These are phyloP conservation scores for Schwanniomyces polymorphus DNA, from an alignment of 805 yeast species.

Conservation along the genomic window DNA sequence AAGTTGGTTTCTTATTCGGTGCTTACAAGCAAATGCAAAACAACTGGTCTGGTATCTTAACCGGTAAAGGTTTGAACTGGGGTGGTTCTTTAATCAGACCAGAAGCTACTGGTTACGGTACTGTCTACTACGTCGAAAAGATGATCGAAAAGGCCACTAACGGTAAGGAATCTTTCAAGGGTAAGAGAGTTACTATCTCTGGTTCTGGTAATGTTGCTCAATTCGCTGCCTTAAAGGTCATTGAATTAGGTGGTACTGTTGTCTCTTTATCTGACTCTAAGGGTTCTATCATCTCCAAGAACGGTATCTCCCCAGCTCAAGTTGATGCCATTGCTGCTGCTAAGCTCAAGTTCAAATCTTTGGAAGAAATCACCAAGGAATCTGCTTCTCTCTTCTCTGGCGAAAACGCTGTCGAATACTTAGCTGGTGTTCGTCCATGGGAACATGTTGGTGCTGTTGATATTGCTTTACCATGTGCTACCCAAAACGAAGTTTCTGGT, in stretches of 20 bases:
- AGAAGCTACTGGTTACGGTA: slow-evolving; percentile 99
- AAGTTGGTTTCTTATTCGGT: slow-evolving; percentile 93
- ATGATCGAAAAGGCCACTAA: slow-evolving; percentile 92
- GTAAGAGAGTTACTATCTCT: slow-evolving; percentile 94
- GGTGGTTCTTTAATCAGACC: slow-evolving; percentile 99
- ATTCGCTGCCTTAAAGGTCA: slow-evolving; percentile 95
- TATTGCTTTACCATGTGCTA: slow-evolving; percentile 96
- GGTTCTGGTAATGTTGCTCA: slow-evolving; percentile 99
- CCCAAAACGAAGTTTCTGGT: slow-evolving; percentile 97
- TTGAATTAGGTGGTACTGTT: slow-evolving; percentile 95
- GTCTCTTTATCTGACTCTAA: slow-evolving; percentile 93
- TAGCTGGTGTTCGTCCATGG: slow-evolving; percentile 97
- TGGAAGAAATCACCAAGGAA: slow-evolving; percentile 61
- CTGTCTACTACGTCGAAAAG: slow-evolving; percentile 94
- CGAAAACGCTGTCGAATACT: slow-evolving; percentile 63
- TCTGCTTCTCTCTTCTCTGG: slow-evolving; percentile 59
- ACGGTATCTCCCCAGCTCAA: slow-evolving; percentile 85
- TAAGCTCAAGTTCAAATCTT: slow-evolving; percentile 72
- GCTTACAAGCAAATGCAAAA: slow-evolving; percentile 91
- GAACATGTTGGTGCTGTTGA: slow-evolving; percentile 85
- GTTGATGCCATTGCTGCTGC: slow-evolving; percentile 73
- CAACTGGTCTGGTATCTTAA: slow-evolving; percentile 94
- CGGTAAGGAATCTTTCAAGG: slow-evolving; percentile 87
- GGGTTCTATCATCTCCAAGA: slow-evolving; percentile 78
- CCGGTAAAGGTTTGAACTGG: slow-evolving; percentile 98